Percentiles rank a stretch among this genome's conserved stretches.
These are phyloP conservation scores for Colletotrichum graminicola DNA, from an alignment of 2,329 filamentous ascomycete genomes.

Conservation along the genomic window DNA sequence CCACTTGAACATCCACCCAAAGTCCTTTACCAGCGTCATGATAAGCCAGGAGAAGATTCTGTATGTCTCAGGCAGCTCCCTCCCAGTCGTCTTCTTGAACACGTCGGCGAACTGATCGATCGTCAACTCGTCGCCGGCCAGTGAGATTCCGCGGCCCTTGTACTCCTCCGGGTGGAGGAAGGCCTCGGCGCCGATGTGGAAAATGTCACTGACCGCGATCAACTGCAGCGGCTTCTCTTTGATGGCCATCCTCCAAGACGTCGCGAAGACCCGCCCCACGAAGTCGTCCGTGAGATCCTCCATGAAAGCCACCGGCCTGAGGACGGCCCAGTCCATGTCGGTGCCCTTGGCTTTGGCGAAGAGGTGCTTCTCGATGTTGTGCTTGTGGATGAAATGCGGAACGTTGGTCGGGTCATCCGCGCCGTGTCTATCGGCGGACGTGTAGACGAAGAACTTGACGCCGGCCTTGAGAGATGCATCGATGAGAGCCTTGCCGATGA, in stretches of 20 bases:
- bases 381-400: conserved; percentile 72
- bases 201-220: conserved; percentile 54
- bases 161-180: conserved; percentile 51
- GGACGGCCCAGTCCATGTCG: conserved; percentile 53
- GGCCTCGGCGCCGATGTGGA: conserved; percentile 53
- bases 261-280: conserved; percentile 49
- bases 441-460: conserved; percentile 71
- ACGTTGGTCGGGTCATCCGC: conserved; percentile 65
- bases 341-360: conserved; percentile 53
- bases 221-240: conserved; percentile 52
- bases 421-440: conserved; percentile 71
- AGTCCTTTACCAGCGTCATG: conserved; percentile 48
- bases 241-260: conserved; percentile 49
- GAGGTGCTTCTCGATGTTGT: conserved; percentile 71
- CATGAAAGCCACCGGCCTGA: conserved; percentile 57
- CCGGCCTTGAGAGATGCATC: conserved; percentile 66
- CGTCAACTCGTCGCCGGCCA: conserved; percentile 57
- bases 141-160: conserved; percentile 49
- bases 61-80: conserved; percentile 48
- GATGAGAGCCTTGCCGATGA: conserved; percentile 68
- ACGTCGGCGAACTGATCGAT: conserved; percentile 48
- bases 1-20: conserved; percentile 54
- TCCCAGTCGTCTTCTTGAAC: conserved; percentile 50
- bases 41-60: conserved; percentile 47
- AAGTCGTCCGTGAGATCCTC: conserved; percentile 53